Base-by-base conservation (phyloP, 2,329 filamentous ascomycete species). In the Thielaviopsis musarum region DNA sequence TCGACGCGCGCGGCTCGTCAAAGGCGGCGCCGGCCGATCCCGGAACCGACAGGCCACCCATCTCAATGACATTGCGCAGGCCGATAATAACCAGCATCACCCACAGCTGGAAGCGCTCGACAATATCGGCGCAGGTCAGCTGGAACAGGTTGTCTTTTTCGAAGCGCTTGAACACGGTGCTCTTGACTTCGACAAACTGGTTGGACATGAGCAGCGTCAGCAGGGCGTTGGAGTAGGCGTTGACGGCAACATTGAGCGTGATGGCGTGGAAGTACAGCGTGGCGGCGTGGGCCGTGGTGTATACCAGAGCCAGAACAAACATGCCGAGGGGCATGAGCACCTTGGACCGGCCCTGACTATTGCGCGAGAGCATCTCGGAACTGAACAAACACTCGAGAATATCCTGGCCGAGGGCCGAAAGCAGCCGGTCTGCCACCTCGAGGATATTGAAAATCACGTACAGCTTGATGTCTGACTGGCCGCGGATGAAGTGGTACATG, bases 371-470 rank as follows among this genome's bases (percentile, higher is more conserved):
- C 0, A 90, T 94, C 73, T 98, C 93, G 22, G 86, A 81, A 58
- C 90, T 96, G 70, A 97, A 95, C 0, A 98, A 78, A 66, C 91
- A 97, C 70, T 98, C 93, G 5, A 97, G 81, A 1, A 98, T 88
- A 70, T 98, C 94, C 70, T 98, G 94, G 0, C 93, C 93, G 2
- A 98, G 77, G 0, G 93, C 91, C 0, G 89, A 89, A 30, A 97
- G 81, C 0, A 98, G 78, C 7, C 91, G 85, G 70, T 98, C 93
- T 58, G 87, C 87, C 1, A 94, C 87, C 72, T 98, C 93, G 5
- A 98, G 81, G 38, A 96, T 88, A 67, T 98, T 98, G 76, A 95
- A 98, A 59, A 98, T 97, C 61, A 98, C 93, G 69, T 98, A 98
- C 12, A 98, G 79, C 69, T 98, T 98, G 73, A 98, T 96, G 7